These are phyloP conservation scores for Bondarzewia mesenterica DNA, from an alignment of 1,284 basidiomycete genomes.

Conservation along the genomic window DNA sequence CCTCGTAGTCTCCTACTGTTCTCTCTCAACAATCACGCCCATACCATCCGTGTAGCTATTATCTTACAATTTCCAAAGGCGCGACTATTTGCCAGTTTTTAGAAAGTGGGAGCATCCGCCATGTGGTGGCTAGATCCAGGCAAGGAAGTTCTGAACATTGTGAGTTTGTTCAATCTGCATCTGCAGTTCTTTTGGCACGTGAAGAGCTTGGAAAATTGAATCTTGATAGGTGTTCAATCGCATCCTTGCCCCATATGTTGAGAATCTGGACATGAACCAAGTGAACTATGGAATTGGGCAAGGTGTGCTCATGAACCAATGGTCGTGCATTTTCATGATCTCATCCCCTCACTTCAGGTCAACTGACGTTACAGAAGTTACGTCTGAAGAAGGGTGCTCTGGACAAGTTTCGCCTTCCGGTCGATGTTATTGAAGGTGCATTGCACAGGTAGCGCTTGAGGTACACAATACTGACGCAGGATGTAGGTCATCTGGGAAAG, in stretches of 20 bases:
- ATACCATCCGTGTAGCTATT: background rate
- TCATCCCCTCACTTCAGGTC: conserved; percentile 42
- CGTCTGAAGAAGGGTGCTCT: conserved; percentile 91
- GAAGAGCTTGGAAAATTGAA: background rate
- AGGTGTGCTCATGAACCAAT: conserved; percentile 40
- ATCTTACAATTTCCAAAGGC: background rate
- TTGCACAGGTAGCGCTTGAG: conserved; percentile 2
- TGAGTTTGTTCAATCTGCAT: conserved; percentile 24
- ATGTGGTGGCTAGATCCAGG: conserved; percentile 81
- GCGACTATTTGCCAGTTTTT: background rate
- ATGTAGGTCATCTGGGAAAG: conserved; percentile 81
- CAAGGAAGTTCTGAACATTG: conserved; percentile 71
- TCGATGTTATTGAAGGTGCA: conserved; percentile 90
- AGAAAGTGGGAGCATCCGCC: conserved; percentile 12
- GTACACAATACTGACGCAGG: background rate
- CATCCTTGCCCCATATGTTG: conserved; percentile 92
- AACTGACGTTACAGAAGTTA: conserved; percentile 76
- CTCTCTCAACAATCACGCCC: no score
- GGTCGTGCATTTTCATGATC: conserved; percentile 10
- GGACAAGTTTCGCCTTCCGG: conserved; percentile 93
- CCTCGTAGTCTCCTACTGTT: no score
- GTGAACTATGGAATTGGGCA: conserved; percentile 93
- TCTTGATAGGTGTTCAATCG: conserved; percentile 73
- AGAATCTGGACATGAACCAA: conserved; percentile 92
- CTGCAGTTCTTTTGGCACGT: conserved; percentile 1